These are phyloP conservation scores for Acer yangbiense DNA, from an alignment of 345 rosid species.

Conservation along the genomic window DNA sequence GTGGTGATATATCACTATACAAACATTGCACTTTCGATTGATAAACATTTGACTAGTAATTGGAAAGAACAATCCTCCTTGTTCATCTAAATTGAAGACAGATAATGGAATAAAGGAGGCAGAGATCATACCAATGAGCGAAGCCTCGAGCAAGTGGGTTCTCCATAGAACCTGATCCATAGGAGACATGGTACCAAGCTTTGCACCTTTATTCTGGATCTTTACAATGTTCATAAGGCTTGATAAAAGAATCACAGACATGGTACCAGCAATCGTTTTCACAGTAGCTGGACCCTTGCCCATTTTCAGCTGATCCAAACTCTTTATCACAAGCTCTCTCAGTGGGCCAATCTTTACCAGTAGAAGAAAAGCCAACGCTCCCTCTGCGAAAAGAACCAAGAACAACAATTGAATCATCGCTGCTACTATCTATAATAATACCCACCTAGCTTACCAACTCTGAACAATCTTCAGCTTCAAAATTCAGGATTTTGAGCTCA, in stretches of 20 bases:
- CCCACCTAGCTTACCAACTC: too few relatives aligned
- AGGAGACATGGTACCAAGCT: conserved; percentile 98
- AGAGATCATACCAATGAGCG: conserved; percentile 69
- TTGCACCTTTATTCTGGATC: conserved; percentile 98
- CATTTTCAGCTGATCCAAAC: conserved; percentile 81
- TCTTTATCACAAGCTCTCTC: conserved; percentile 88
- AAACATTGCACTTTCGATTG: not conserved
- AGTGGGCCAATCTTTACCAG: conserved; percentile 85
- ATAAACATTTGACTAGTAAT: too few relatives aligned
- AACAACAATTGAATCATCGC: conserved; percentile 87
- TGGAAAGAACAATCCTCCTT: not conserved
- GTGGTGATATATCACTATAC: not conserved
- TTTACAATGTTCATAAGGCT: conserved; percentile 82
- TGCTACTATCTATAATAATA: conserved; percentile 12
- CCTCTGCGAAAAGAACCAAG: conserved; percentile 81
- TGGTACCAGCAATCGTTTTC: conserved; percentile 88
- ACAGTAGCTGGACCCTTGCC: conserved; percentile 96
- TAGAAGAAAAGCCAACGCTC: conserved; percentile 62
- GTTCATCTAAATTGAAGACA: too few relatives aligned
- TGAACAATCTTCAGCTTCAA: not conserved
- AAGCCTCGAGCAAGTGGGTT: conserved; percentile 96
- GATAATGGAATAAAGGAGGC: not conserved
- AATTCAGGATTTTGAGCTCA: not conserved
- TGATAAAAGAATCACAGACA: conserved; percentile 81
- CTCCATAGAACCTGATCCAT: conserved; percentile 99